Base-by-base conservation (phyloP, 352 stramenopile species). In the Plasmopara viticola region DNA sequence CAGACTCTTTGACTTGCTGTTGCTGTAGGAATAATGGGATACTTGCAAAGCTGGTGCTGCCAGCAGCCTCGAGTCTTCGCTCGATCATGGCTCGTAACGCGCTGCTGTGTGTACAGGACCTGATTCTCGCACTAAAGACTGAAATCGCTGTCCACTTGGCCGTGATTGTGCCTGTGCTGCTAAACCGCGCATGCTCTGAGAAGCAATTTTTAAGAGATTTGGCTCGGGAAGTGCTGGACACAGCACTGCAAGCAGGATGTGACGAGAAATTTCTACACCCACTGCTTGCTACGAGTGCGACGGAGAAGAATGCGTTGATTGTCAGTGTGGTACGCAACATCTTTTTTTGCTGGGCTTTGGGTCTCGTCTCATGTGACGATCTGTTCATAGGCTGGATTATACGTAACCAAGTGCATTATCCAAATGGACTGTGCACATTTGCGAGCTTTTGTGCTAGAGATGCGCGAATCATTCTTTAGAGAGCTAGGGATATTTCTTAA, bases 121-220 rank as follows among this genome's bases (percentile, higher is more conserved):
- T 90, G 18, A 44, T 86, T 5, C 18, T 74, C 7, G 60, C 42
- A 8, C 58, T 77, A 5, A 41, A 65, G 40, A 42, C 43, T 4
- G 60, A 72, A 25, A 60, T 53, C 7, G 41, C 60, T 0, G 6
- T n/a, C 5, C 59, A 76, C 20, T 78, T 81, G 44, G 68, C 72
- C n/a, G 50, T 56, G 0, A 49, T 86, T 35, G 50, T 90, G 5
- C 76, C 74, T 17, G 50, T 86, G 14, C 53, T 90, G 2, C 33
- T 90, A 35, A 66, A 68, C 10, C 74, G 74, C 6, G 66, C 70
- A 2, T 70, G 62, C 7, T 85, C 64, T n/a, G 76, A 90, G 56
- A 90, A 90, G 57, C 74, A 86, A 44, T 90, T 90, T 50, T 70
- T 90, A 18, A 69, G 64, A 0, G 76, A 90, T n/a, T 51, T 86